A percentile compares a stretch with the other conserved stretches of the same genome.
These are phyloP conservation scores for Pseudomassariella vexata DNA, from an alignment of 2,329 filamentous ascomycete species.

Conservation along the genomic window DNA sequence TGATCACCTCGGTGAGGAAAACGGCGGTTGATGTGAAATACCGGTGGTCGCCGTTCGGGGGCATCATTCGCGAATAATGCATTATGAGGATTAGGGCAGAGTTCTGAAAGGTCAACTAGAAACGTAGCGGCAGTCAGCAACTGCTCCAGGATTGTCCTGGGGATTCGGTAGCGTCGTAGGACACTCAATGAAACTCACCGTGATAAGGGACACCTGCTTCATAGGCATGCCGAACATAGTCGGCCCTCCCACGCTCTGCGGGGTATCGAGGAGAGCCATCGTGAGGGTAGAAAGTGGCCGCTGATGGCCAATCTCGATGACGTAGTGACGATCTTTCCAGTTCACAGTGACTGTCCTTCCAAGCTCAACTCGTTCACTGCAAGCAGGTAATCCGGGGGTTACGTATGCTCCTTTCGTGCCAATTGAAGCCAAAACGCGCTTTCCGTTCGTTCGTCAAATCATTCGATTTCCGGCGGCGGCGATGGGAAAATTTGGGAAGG, in stretches of 20 bases:
- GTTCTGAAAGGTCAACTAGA: slow-evolving; percentile 73
- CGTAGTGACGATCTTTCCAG: no score
- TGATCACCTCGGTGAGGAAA: slow-evolving; percentile 87
- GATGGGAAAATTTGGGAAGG: no score
- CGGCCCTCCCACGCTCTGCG: slow-evolving; percentile 32
- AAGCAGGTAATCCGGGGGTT: no score
- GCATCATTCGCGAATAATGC: slow-evolving; percentile 94
- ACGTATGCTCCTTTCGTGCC: no score
- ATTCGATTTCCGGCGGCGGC: no score
- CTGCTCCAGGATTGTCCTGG: slow-evolving; percentile 1
- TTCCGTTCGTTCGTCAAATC: no score
- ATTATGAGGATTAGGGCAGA: slow-evolving; percentile 76
- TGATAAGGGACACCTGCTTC: slow-evolving; percentile 63
- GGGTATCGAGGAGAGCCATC: slow-evolving; percentile 37
- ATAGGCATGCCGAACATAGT: slow-evolving; percentile 55
- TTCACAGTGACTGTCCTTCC: no score
- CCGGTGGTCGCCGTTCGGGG: slow-evolving; percentile 72
- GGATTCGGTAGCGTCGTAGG: no score
- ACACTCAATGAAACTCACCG: slow-evolving; percentile 50
- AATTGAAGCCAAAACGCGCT: no score
- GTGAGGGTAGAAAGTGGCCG: slow-evolving; percentile 10
- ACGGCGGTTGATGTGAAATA: slow-evolving; percentile 94
- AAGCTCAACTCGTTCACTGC: no score
- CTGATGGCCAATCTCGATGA: slow-evolving; percentile 6
- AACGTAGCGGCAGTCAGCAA: slow-evolving; percentile 20